Percentiles rank a stretch among this genome's conserved stretches.
Evolutionary conservation across 257 asterid species (phyloP).

Genomic region (Voacanga thouarsii): DNA sequence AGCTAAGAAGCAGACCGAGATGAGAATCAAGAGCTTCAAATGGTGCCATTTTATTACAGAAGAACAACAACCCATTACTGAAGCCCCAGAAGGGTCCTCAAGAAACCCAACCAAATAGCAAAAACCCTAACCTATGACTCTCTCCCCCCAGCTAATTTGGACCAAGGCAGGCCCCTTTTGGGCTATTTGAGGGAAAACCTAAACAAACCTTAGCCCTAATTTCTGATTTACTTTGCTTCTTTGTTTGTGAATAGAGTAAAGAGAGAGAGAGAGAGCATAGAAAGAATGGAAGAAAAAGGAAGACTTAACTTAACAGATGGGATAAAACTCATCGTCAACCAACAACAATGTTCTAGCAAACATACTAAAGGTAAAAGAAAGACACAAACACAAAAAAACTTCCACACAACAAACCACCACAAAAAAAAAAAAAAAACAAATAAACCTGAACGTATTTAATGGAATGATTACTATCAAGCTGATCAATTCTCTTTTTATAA

Average conservation of each 20-base stretch:
- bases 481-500: too few relatives aligned
- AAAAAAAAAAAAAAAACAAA: slow-evolving; percentile 13
- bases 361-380: too few relatives aligned
- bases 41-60: slow-evolving; percentile 54
- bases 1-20: slow-evolving; percentile 45
- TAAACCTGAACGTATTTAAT: too few relatives aligned
- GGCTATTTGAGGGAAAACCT: background rate
- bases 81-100: slow-evolving; percentile 50
- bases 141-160: slow-evolving; percentile 11
- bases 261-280: slow-evolving; percentile 25
- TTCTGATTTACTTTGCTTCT: slow-evolving; percentile 27
- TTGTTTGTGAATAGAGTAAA: slow-evolving; percentile 29
- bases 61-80: slow-evolving; percentile 63
- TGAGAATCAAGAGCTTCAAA: slow-evolving; percentile 55
- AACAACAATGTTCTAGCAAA: too few relatives aligned
- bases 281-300: slow-evolving; percentile 4
- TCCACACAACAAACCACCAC: too few relatives aligned
- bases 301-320: slow-evolving; percentile 19
- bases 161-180: slow-evolving; percentile 3
- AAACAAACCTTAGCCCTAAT: slow-evolving; percentile 42
- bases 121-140: slow-evolving; percentile 29
- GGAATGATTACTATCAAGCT: too few relatives aligned
- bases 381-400: background rate
- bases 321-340: too few relatives aligned
- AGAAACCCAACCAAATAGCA: slow-evolving; percentile 22